Evolutionary conservation across 2,329 filamentous ascomycete genomes (phyloP).

Genomic region (Exophiala dermatitidis): DNA sequence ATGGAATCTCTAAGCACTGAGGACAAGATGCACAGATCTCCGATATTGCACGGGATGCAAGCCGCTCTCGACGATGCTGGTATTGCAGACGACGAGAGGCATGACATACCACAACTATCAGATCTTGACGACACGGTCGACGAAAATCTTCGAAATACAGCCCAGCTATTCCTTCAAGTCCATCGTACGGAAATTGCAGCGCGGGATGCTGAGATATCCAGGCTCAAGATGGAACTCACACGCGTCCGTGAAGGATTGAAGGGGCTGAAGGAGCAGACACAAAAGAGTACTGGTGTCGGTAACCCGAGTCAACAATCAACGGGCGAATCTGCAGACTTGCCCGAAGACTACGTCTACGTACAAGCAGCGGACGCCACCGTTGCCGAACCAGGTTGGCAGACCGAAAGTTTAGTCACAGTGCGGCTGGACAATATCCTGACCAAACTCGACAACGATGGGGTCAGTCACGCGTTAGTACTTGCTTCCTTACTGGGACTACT

Average conservation of each 20-base stretch:
- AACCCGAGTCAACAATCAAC: too few species aligned
- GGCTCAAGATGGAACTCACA: constrained; percentile 5
- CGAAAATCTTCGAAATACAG: not conserved
- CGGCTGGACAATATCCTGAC: not conserved
- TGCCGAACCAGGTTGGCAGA: too few species aligned
- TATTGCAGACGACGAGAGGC: not conserved
- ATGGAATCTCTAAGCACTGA: not conserved
- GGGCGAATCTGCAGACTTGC: too few species aligned
- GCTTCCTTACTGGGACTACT: too few species aligned
- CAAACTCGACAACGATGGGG: not conserved
- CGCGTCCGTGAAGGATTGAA: constrained; percentile 2
- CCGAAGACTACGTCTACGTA: too few species aligned
- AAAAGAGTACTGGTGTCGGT: not conserved
- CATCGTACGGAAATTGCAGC: constrained; percentile 12
- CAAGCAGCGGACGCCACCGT: too few species aligned
- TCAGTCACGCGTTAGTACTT: too few species aligned
- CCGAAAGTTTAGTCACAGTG: not conserved
- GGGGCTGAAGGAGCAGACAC: not conserved
- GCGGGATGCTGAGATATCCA: constrained; percentile 5
- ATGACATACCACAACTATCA: not conserved
- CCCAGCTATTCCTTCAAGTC: constrained; percentile 7
- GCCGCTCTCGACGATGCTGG: not conserved
- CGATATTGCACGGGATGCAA: not conserved
- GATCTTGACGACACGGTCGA: not conserved
- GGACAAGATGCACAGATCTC: not conserved